Percentiles rank a stretch among this genome's conserved stretches.
phyloP scores from a whole-genome alignment of 306 rosid species.

The Amphicarpaea edgeworthii region DNA sequence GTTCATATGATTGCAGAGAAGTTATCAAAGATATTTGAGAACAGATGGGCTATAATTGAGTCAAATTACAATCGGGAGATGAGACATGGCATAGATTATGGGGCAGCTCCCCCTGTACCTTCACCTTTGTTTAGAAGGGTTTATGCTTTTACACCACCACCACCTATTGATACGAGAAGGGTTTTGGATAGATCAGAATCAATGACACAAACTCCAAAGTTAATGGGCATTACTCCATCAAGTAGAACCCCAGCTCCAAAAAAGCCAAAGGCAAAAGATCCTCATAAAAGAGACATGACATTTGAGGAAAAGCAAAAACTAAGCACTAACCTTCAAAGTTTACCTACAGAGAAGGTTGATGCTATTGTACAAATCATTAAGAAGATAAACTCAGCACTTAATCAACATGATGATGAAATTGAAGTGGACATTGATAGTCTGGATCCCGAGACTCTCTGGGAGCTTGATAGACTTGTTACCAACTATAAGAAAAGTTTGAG shows the following conservation, averaged over 20 bases:
- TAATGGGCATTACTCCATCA: conserved; percentile 70
- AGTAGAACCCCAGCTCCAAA: conserved; percentile 87
- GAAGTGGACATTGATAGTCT: conserved; percentile 96
- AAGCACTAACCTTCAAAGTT: conserved; percentile 80
- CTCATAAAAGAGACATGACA: conserved; percentile 91
- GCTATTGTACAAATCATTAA: conserved; percentile 83
- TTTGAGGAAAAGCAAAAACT: conserved; percentile 89
- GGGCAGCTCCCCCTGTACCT: conserved; percentile 61
- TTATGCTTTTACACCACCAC: conserved; percentile 66
- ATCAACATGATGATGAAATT: conserved; percentile 88
- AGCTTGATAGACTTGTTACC: conserved; percentile 94
- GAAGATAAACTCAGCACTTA: conserved; percentile 72
- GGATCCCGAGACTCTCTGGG: conserved; percentile 95
- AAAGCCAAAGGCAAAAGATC: conserved; percentile 98
- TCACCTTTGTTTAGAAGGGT: conserved; percentile 75
- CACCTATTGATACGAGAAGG: conserved; percentile 84
- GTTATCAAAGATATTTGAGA: conserved; percentile 76
- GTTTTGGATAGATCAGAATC: conserved; percentile 83
- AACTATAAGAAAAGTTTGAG: conserved; percentile 95
- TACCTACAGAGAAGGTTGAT: conserved; percentile 88
- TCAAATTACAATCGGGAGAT: conserved; percentile 81
- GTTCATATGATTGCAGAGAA: conserved; percentile 97
- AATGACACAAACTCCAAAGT: conserved; percentile 54
- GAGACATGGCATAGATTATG: conserved; percentile 68
- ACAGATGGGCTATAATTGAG: conserved; percentile 91